Evolutionary conservation across 257 asterid species (phyloP).

Genomic region (Solanum acaule): DNA sequence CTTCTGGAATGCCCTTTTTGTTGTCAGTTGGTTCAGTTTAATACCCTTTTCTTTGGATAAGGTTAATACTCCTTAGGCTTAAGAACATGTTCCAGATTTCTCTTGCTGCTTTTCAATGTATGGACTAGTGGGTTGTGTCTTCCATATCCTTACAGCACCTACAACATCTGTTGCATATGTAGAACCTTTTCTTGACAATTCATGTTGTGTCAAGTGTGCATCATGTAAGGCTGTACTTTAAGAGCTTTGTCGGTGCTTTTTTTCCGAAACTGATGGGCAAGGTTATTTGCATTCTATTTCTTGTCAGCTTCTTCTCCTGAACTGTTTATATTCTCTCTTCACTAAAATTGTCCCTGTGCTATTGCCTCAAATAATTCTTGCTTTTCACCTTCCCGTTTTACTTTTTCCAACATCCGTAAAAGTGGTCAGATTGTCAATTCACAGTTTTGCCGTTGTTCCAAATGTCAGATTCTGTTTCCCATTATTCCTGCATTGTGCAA

Average conservation of each 20-base stretch:
- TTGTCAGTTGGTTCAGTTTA: not conserved
- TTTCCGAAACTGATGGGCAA: not conserved
- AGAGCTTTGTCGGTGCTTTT: not conserved
- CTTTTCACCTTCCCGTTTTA: not conserved
- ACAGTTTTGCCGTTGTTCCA: not conserved
- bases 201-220: not conserved
- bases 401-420: not conserved
- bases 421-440: not conserved
- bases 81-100: not conserved
- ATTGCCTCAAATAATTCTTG: not conserved
- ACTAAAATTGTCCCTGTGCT: not conserved
- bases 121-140: not conserved
- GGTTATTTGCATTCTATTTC: not conserved
- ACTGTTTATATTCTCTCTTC: not conserved
- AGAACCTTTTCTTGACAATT: not conserved
- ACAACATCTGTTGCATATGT: not conserved
- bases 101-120: not conserved
- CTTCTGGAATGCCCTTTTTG: not conserved
- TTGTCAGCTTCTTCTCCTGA: not conserved
- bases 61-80: not conserved
- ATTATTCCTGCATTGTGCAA: not conserved
- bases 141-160: not conserved
- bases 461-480: not conserved
- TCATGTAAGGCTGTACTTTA: not conserved
- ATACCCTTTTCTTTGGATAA: not conserved